Percentiles rank a stretch among this genome's conserved stretches.
phyloP scores from a whole-genome alignment of 805 yeast species.

The Sugiyamaella chiloensis region DNA sequence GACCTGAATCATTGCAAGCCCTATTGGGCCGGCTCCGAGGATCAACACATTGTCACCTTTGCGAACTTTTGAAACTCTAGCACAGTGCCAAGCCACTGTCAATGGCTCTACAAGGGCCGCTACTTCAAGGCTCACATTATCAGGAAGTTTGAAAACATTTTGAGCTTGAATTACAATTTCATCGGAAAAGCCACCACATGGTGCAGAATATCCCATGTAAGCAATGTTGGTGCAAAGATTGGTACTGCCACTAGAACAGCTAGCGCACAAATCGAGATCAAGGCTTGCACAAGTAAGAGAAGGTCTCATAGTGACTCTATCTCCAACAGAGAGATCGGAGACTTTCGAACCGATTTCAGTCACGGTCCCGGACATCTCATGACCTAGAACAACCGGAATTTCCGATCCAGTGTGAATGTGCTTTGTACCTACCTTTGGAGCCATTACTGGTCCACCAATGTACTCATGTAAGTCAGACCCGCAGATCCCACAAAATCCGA shows the following conservation, averaged over 20 bases:
- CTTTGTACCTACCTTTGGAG: conserved; percentile 34
- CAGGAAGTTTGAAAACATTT: conserved; percentile 44
- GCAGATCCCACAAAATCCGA: conserved; percentile 39
- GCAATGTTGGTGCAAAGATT: conserved; percentile 41
- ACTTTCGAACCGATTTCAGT: conserved; percentile 47
- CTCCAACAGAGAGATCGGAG: conserved; percentile 45
- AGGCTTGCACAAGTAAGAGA: conserved; percentile 49
- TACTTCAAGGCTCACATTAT: conserved; percentile 39
- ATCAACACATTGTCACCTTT: conserved; percentile 47
- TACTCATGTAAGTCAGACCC: conserved; percentile 62
- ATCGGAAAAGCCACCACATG: conserved; percentile 56
- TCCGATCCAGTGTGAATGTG: conserved; percentile 41
- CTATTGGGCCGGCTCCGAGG: conserved; percentile 56
- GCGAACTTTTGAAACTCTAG: conserved; percentile 38
- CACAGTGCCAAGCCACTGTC: conserved; percentile 61
- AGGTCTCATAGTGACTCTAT: conserved; percentile 62
- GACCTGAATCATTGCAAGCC: conserved; percentile 39
- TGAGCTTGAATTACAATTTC: conserved; percentile 41
- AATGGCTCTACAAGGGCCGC: conserved; percentile 59
- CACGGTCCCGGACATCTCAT: conserved; percentile 50
- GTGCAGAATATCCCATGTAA: conserved; percentile 38
- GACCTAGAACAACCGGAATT: conserved; percentile 51
- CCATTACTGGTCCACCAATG: conserved; percentile 56
- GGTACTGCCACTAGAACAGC: conserved; percentile 49
- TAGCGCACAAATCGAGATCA: conserved; percentile 39